Base-by-base conservation (phyloP, 2,329 filamentous ascomycete species). In the Nothopassalora personata region DNA sequence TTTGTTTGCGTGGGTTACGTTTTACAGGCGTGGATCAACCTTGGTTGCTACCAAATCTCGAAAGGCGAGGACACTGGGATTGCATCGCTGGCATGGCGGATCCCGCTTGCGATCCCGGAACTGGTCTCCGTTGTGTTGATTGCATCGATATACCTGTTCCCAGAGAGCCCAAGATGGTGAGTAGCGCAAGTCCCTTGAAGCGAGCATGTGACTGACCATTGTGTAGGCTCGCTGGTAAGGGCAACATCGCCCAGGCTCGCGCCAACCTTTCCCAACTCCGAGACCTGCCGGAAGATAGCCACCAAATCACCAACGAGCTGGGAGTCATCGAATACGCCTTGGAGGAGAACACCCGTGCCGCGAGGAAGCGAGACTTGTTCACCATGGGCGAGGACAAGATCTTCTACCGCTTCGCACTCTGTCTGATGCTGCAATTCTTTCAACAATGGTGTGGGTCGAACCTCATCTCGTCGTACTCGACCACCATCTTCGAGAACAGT, bases 371-470 rank as follows among this genome's bases (percentile, higher is more conserved):
- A 48, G 76, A 80, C 48, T 71, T 81, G 65, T 71, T 80, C 62
- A 78, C 74, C 63, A 79, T 77, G 73, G 79, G 78, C 56, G 75
- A 79, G 9, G 79, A 81, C 55, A 79, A 79, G 69, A 74, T 80
- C 1, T 60, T 65, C 15, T 81, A 83, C 70, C 78, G 81, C 27
- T 81, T 81, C 66, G 70, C 70, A 1, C 76, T 81, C 10, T 81
- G 78, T 64, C 77, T 81, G 53, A 71, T 80, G 43, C 68, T 81
- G 48, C 79, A 81, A 59, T 79, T 80, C 68, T 75, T 77, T 64
- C 79, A 81, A 68, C 79, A 81, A 65, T 80, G 80, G 76, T 75
- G 76, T 60, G 79, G 79, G 47, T 77, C 74, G 67, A 72, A 67
- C 68, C 57, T 70, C 50, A 67, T 71, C 46, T 63, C 62, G 28